phyloP scores from a whole-genome alignment of 2,329 filamentous ascomycete species.

The Amauroascus verrucosus region DNA sequence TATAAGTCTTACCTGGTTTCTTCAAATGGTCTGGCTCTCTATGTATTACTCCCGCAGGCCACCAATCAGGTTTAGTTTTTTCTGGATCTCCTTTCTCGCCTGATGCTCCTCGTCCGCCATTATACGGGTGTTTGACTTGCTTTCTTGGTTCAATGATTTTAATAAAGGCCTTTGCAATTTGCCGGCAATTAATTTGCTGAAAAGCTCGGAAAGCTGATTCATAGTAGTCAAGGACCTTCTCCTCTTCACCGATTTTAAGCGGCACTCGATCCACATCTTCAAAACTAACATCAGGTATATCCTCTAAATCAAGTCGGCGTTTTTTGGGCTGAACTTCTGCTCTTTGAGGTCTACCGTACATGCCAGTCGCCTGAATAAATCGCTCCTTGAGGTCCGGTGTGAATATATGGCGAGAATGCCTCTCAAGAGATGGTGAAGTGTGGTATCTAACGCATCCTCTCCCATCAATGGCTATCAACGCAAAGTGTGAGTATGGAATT shows the following conservation, averaged over 20 bases:
- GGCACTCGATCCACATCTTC: constrained; percentile 12
- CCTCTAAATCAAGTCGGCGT: constrained; percentile 7
- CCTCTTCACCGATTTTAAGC: constrained; percentile 31
- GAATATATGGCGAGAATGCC: constrained; percentile 12
- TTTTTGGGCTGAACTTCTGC: background rate
- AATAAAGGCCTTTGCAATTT: constrained; percentile 39
- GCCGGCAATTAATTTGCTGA: constrained; percentile 38
- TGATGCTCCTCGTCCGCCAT: constrained; percentile 34
- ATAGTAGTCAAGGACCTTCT: constrained; percentile 33
- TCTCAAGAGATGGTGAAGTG: constrained; percentile 12
- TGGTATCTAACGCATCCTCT: constrained; percentile 13
- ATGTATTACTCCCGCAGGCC: constrained; percentile 37
- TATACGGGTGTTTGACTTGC: constrained; percentile 41
- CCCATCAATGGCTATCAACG: constrained; percentile 14
- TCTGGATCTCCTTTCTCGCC: constrained; percentile 34
- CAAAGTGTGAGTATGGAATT: constrained; percentile 14
- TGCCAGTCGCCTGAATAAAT: constrained; percentile 10
- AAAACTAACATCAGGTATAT: constrained; percentile 2
- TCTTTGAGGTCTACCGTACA: background rate
- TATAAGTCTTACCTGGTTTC: constrained; percentile 33
- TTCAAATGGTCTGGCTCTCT: constrained; percentile 41
- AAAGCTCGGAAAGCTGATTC: constrained; percentile 34
- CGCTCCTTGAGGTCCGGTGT: constrained; percentile 12
- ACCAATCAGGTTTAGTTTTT: constrained; percentile 38
- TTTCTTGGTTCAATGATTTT: constrained; percentile 40